Evolutionary conservation across 192 early-diverging fungal genomes (phyloP), one percentile per base, ranked within the genome.

Genomic region (Coemansia reversa): DNA sequence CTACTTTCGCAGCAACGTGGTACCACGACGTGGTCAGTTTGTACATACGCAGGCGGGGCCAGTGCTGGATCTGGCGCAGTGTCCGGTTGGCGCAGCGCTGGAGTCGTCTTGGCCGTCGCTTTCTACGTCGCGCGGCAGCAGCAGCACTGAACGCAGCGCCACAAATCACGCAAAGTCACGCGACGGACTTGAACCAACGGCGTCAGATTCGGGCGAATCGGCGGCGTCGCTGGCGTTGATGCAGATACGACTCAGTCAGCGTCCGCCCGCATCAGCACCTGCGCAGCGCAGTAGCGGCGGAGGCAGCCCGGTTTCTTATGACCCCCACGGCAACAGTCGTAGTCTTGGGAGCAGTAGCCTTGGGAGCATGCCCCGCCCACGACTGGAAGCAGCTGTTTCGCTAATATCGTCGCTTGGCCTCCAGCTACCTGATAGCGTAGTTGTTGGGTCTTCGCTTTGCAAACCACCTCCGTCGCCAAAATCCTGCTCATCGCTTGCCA

Each of bases 21-120:
- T 63, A 18, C 61, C 62, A 7, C 60, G 68, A 23, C 68, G 62
- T 23, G 68, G 67, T 11, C 67, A 74, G 25, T 79, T 74, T 67
- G 76, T 79, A 56, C 76, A 79, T 33, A 79, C 76, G 11, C 55
- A 66, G 19, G 71, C 71, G 0, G 76, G 76, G 9, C 76, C 76
- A 5, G 58, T 72, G 60, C 55, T 79, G 45, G 76, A 74, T 23
- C 49, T 69, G 25, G 65, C 60, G 18, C 55, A 52, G 11, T 60
- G 55, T 19, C 55, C 60, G 53, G 25, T n/a, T 60, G n/a, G 53
- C 29, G 47, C 60, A 47, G 58, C 49, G 33, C 62, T 64, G 52
- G 49, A 33, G 14, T 23, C 35, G 39, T 58, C 65, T 9, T 62
- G 60, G 60, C 30, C 60, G 30, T 62, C 60, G 50, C 60, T 62